Percentiles rank a stretch among this genome's conserved stretches.
Evolutionary conservation across 2,329 filamentous ascomycete species (phyloP).

Genomic region (Epichloe gansuensis): DNA sequence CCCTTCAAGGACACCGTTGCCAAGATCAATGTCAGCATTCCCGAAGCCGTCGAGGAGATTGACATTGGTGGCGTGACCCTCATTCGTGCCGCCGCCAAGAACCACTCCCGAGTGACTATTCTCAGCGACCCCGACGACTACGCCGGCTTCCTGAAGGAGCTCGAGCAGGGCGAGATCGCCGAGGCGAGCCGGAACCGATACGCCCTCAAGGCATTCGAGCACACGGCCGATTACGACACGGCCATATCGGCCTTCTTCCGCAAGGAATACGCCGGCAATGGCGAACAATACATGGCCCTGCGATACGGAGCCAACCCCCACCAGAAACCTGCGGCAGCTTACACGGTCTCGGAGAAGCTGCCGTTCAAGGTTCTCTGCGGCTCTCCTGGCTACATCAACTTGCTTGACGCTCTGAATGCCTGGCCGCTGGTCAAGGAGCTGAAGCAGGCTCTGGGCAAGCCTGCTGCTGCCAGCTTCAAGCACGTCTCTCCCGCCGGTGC

Average conservation of each 20-base stretch:
- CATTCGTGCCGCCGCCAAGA: conserved; percentile 93
- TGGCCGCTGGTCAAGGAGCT: conserved; percentile 97
- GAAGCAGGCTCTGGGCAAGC: conserved; percentile 72
- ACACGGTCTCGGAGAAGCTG: conserved; percentile 55
- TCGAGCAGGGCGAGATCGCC: conserved; percentile 75
- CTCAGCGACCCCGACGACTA: conserved; percentile 92
- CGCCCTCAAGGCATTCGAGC: conserved; percentile 94
- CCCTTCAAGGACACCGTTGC: conserved; percentile 98
- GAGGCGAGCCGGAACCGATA: conserved; percentile 78
- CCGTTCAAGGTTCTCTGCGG: conserved; percentile 93
- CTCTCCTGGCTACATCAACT: conserved; percentile 91
- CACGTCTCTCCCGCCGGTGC: conserved; percentile 95
- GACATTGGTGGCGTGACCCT: conserved; percentile 97
- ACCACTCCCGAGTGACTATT: conserved; percentile 90
- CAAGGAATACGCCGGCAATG: conserved; percentile 83
- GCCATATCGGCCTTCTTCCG: conserved; percentile 96
- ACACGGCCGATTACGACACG: conserved; percentile 91
- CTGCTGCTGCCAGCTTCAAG: conserved; percentile 96
- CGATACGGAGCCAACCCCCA: conserved; percentile 96
- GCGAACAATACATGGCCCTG: conserved; percentile 69
- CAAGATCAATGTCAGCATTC: conserved; percentile 92
- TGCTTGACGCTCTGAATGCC: conserved; percentile 89
- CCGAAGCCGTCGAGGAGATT: conserved; percentile 96
- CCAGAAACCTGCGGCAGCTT: conserved; percentile 91
- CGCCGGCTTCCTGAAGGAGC: conserved; percentile 81